Evolutionary conservation across 331 rosid genomes (phyloP), one percentile per base, ranked within the genome.

Genomic region (Arachis monticola): DNA sequence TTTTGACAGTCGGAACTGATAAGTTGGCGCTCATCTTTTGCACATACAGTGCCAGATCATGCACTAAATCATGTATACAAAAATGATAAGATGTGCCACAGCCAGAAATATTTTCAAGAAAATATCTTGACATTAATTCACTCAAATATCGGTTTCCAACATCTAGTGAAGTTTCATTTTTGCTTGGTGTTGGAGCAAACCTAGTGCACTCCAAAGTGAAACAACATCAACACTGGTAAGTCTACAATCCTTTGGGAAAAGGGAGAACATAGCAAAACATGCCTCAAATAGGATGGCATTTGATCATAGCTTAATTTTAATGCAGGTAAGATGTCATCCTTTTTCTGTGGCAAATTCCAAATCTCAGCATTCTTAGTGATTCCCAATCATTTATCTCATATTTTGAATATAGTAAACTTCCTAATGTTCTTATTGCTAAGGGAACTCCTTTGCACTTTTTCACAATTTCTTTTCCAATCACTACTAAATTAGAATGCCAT

Each of bases 351-450:
- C 4, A 63, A 48, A 46, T 55, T 9, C 83, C 85, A 83, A 31
- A 70, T 60, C 46, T 60, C 76, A 10, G 14, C 64, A 2, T 80
- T 3, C 74, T 77, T 0, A 80, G 4, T 5, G 1, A 2, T 60
- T 32, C 59, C 86, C 89, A 85, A 0, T 55, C 79, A 0, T 5
- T 9, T 46, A 45, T 62, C 6, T 73, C 55, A 9, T 5, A 6
- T 27, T 74, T 66, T 4, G 67, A 77, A n/a, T 56, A 73, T 0
- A 82, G 67, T 12, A 47, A 60, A 41, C 84, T 46, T 0, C 74
- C 84, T 6, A 79, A 31, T 51, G 86, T 82, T 59, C 62, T 82
- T 62, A 79, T 62, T 1, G 84, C 86, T 62, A 85, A 76, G 0
- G 86, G 84, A 76, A 76, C 66, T 10, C 84, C 81, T 3, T 7